Percentiles rank a stretch among this genome's conserved stretches.
Evolutionary conservation across 1,139 yeast species (phyloP).

Genomic region (Nakaseomyces delphensis): DNA sequence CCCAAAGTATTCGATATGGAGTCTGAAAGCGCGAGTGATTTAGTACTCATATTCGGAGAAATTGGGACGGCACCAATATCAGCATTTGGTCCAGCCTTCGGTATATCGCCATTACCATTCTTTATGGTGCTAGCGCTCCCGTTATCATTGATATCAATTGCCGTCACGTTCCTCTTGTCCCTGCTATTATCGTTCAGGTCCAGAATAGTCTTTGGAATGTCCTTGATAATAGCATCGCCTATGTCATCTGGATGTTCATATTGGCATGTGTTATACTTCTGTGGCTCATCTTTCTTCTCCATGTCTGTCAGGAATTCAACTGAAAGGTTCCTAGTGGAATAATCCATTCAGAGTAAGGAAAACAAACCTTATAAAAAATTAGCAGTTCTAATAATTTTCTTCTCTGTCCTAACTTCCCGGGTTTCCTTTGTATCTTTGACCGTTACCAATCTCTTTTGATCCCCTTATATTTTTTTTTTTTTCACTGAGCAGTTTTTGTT

Average conservation of each 20-base stretch:
- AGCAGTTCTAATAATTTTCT: no score
- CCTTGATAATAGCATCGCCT: not conserved
- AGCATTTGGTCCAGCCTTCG: not conserved
- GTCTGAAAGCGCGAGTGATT: not conserved
- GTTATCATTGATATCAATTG: not conserved
- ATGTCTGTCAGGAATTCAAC: not conserved
- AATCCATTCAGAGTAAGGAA: constrained; percentile 1
- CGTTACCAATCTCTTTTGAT: no score
- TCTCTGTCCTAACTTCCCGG: no score
- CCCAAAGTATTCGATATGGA: not conserved
- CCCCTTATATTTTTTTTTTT: no score
- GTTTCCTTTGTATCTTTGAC: no score
- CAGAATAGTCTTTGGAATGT: not conserved
- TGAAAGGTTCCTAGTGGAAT: not conserved
- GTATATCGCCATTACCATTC: not conserved
- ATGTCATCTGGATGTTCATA: constrained; percentile 6
- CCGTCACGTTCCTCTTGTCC: no score
- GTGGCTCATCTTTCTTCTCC: not conserved
- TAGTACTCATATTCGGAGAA: constrained; percentile 1
- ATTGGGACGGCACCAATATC: not conserved
- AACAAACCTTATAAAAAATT: no score
- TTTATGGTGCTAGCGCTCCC: not conserved
- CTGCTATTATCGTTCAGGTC: not conserved
- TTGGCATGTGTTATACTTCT: constrained; percentile 1
- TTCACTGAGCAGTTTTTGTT: no score